Conservation (phyloP, 129 eudicot species). For the Centella asiatica region DNA sequence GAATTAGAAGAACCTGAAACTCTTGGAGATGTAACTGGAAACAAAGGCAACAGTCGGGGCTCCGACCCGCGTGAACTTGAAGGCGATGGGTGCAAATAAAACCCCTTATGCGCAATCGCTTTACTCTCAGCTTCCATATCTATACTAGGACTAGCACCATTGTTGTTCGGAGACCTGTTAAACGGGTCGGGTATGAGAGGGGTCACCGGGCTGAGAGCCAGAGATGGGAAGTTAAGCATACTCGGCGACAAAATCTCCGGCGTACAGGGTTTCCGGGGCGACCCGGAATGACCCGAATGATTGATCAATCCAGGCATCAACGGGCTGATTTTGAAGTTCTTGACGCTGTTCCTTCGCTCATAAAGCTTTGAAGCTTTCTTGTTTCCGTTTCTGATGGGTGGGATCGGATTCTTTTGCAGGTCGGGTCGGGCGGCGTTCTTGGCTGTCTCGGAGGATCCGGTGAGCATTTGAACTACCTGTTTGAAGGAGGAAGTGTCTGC, state of each 20-base stretch:
- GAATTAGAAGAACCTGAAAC: slow-evolving; percentile 42
- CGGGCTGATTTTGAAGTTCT: slow-evolving; percentile 63
- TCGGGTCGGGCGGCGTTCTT: slow-evolving; percentile 25
- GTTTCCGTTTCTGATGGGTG: not conserved
- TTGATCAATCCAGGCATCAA: slow-evolving; percentile 35
- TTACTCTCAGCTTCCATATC: slow-evolving; percentile 50
- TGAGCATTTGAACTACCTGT: slow-evolving; percentile 48
- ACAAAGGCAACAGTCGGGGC: slow-evolving; percentile 77
- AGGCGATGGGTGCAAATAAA: slow-evolving; percentile 84
- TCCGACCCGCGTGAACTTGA: slow-evolving; percentile 55
- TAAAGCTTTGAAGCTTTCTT: slow-evolving; percentile 53
- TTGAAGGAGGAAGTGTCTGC: slow-evolving; percentile 41
- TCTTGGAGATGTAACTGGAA: slow-evolving; percentile 83
- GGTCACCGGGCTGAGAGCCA: slow-evolving; percentile 82
- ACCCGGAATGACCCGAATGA: slow-evolving; percentile 29
- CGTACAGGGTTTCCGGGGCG: slow-evolving; percentile 43
- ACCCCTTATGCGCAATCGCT: slow-evolving; percentile 63
- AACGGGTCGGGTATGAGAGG: slow-evolving; percentile 88
- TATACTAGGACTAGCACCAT: slow-evolving; percentile 16
- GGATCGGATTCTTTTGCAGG: slow-evolving; percentile 7
- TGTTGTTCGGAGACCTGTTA: slow-evolving; percentile 37
- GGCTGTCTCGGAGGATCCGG: slow-evolving; percentile 38
- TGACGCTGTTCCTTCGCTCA: slow-evolving; percentile 62
- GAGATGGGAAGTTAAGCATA: slow-evolving; percentile 66
- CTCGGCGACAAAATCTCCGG: slow-evolving; percentile 77